Evolutionary conservation across 305 asterid genomes (phyloP), one percentile per base, ranked within the genome.

Genomic region (Fraxinus ornus): DNA sequence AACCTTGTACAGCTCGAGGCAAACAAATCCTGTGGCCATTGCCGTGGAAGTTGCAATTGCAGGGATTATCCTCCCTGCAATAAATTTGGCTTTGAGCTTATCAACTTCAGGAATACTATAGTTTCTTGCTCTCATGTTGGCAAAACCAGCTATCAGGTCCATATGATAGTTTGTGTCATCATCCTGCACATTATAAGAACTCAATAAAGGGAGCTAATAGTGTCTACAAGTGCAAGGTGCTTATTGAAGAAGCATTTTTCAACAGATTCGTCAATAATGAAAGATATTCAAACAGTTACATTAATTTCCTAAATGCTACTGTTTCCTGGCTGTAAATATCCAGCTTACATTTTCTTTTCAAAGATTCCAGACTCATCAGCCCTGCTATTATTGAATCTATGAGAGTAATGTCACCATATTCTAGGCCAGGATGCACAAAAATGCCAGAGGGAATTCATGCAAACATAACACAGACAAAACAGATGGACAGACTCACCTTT

Each of bases 1-100:
- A 80, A 85, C 90, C 78, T 90, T 90, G 21, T 90, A 90, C 75
- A 90, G 86, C 86, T 90, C 93, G 0, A 90, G 89, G 87, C 93
- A 90, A 75, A 90, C 92, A 71, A 90, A 87, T 28, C 92, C 91
- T 4, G 93, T 89, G 77, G 93, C 93, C 93, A 90, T 77, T 26
- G 93, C 93, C 32, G 92, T 90, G 32, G 93, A 89, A 75, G 92
- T 90, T 80, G 93, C 93, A 78, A 90, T 89, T 32, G 92, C 93
- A 33, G 93, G 93, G 75, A 90, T 90, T 30, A 89, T 90, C 79
- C 91, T 88, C 72, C 93, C 93, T 9, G 92, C 92, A 74, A 89
- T 89, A 86, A 90, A 84, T 47, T 89, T 90, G 78, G 93, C 93
- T 81, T 86, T 86, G 52, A 89, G 90, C 85, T 87, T 90, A 83